Evolutionary conservation across 768 basidiomycete species (phyloP).

Genomic region (Boletellus ananas): DNA sequence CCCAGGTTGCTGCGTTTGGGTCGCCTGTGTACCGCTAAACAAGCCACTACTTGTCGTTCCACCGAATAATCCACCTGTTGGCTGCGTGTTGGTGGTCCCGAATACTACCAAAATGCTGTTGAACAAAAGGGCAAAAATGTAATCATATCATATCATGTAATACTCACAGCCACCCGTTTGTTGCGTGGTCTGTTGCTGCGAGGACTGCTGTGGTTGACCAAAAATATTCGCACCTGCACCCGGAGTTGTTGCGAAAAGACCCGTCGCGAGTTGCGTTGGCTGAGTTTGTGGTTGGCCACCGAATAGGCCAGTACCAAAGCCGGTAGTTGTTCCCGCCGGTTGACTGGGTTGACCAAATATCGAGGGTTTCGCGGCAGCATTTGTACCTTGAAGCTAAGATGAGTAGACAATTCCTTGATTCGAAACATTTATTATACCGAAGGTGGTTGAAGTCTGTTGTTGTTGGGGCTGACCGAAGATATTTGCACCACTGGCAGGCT

Average conservation of each 20-base stretch:
- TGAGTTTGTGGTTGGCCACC: slow-evolving; percentile 26
- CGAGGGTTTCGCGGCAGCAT: slow-evolving; percentile 39
- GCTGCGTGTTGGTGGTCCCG: slow-evolving; percentile 30
- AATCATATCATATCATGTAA: neutral
- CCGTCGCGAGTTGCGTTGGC: slow-evolving; percentile 21
- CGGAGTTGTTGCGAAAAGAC: slow-evolving; percentile 30
- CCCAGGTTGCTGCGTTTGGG: slow-evolving; percentile 35
- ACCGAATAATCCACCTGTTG: slow-evolving; percentile 37
- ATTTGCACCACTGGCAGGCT: slow-evolving; percentile 18
- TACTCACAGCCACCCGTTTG: slow-evolving; percentile 36
- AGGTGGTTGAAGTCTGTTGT: slow-evolving; percentile 34
- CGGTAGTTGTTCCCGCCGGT: slow-evolving; percentile 32
- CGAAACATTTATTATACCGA: slow-evolving; percentile 39
- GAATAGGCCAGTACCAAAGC: slow-evolving; percentile 34
- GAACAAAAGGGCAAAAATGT: neutral
- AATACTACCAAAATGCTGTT: slow-evolving; percentile 31
- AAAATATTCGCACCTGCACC: slow-evolving; percentile 29
- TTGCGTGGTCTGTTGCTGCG: slow-evolving; percentile 40
- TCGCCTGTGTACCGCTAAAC: slow-evolving; percentile 35
- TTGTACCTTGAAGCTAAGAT: slow-evolving; percentile 24
- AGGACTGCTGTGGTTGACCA: slow-evolving; percentile 27
- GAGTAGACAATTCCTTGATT: neutral
- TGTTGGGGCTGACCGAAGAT: slow-evolving; percentile 39
- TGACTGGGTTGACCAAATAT: slow-evolving; percentile 49
- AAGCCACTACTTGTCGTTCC: slow-evolving; percentile 31